Percentiles rank a stretch among this genome's conserved stretches.
These are phyloP conservation scores for Wickerhamomyces queroliae DNA, from an alignment of 805 yeast genomes.

Conservation along the genomic window DNA sequence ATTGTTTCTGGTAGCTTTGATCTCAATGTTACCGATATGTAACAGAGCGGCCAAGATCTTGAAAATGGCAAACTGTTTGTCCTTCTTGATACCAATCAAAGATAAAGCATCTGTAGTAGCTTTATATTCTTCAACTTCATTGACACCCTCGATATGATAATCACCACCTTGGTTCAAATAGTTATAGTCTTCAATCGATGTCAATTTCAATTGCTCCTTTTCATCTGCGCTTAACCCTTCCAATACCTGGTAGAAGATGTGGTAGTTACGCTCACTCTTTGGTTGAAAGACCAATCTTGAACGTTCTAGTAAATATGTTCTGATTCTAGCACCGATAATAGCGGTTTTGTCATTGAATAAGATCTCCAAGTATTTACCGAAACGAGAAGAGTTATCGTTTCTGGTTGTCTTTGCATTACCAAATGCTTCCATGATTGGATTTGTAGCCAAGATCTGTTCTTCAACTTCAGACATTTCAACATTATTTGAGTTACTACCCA, in stretches of 20 bases:
- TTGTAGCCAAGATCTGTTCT: slow-evolving; percentile 91
- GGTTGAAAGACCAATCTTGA: slow-evolving; percentile 95
- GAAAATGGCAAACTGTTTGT: slow-evolving; percentile 63
- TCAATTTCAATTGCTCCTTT: slow-evolving; percentile 53
- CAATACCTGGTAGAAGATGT: slow-evolving; percentile 85
- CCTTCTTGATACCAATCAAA: slow-evolving; percentile 66
- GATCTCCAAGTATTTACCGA: slow-evolving; percentile 93
- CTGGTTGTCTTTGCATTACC: slow-evolving; percentile 98
- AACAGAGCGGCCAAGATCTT: slow-evolving; percentile 80
- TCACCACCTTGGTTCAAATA: slow-evolving; percentile 90
- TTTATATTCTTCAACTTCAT: slow-evolving; percentile 73
- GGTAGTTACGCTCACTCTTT: slow-evolving; percentile 84
- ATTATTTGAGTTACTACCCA: slow-evolving; percentile 34
- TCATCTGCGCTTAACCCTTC: slow-evolving; percentile 57
- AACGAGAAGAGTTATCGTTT: slow-evolving; percentile 95
- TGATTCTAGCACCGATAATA: slow-evolving; percentile 89
- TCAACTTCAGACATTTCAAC: slow-evolving; percentile 84
- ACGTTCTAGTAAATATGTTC: slow-evolving; percentile 90
- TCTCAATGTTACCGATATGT: slow-evolving; percentile 89
- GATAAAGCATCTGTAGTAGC: slow-evolving; percentile 72
- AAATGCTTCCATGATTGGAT: slow-evolving; percentile 96
- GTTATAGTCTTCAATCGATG: slow-evolving; percentile 60
- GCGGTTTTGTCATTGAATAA: slow-evolving; percentile 68
- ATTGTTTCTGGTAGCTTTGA: slow-evolving; percentile 78
- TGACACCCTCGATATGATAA: slow-evolving; percentile 64